A percentile compares a stretch with the other conserved stretches of the same genome.
phyloP scores from a whole-genome alignment of 345 rosid genomes.

The Acer negundo region DNA sequence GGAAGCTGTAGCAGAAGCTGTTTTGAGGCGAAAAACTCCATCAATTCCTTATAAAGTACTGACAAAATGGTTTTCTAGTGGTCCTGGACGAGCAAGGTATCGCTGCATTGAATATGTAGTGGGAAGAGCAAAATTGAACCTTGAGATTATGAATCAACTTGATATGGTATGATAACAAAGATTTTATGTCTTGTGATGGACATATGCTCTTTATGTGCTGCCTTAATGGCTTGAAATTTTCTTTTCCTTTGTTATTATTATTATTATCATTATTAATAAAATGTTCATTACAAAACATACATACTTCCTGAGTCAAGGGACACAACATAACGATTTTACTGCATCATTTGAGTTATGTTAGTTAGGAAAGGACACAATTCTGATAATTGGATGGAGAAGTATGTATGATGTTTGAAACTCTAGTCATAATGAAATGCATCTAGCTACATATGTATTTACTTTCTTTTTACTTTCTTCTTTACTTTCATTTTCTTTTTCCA shows the following conservation, averaged over 20 bases:
- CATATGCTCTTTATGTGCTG: background rate
- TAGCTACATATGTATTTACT: background rate
- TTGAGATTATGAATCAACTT: conserved; percentile 80
- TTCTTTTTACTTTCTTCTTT: conserved; percentile 3
- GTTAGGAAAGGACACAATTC: background rate
- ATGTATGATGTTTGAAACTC: background rate
- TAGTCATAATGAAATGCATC: background rate
- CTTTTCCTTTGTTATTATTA: background rate
- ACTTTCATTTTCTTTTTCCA: background rate
- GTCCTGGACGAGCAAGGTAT: conserved; percentile 76
- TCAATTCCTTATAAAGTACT: conserved; percentile 61
- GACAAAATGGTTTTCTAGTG: conserved; percentile 79
- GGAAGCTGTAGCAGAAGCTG: conserved; percentile 87
- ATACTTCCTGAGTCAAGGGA: background rate
- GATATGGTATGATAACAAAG: conserved; percentile 63
- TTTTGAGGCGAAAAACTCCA: conserved; percentile 80
- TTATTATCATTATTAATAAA: background rate
- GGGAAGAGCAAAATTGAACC: conserved; percentile 73
- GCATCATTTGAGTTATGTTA: background rate
- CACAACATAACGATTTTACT: background rate
- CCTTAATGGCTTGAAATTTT: background rate
- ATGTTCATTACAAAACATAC: background rate
- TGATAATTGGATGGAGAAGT: background rate
- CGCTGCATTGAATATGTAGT: conserved; percentile 75
- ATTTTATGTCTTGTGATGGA: conserved; percentile 4